Base-by-base conservation (phyloP, 2,329 filamentous ascomycete species). In the Apiospora aurea region DNA sequence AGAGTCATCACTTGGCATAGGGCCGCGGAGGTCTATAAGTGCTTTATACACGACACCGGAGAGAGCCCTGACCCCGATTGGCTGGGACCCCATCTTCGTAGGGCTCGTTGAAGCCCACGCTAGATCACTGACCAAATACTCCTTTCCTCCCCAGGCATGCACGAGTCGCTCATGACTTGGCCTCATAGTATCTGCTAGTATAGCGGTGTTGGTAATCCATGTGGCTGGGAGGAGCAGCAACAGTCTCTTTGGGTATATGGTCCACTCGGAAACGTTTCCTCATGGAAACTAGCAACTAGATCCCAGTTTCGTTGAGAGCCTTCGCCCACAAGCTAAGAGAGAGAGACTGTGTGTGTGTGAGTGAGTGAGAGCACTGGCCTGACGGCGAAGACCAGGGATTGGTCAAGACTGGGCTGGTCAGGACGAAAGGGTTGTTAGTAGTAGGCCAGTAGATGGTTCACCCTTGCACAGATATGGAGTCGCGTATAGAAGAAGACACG, bases 31-130 rank as follows among this genome's bases (percentile, higher is more conserved):
- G 10, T 16, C 18, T 64, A 41, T 64, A 41, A 41, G 18, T 64
- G 57, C 2, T 41, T 41, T 64, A 64, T 64, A 64, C 34, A 64
- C 10, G 34, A 13, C 57, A 41, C 16, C 16, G 34, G 18, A 41
- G 53, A 21, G 21, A n/a, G 18, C 8, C 8, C 57, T 64, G 53
- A 41, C 57, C 34, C 57, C 34, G 29, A 64, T 34, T 64, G 57
- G 34, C 57, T 41, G 57, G 57, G 34, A n/a, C 57, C 57, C 57
- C 57, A 64, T 64, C 18, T 38, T n/a, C 57, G 57, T 64, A 64
- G 34, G 57, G 57, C 29, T 64, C 57, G n/a, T n/a, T 41, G 34
- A 64, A 64, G 18, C 57, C 24, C 26, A 4, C 57, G 4, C 57
- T 64, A 64, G 57, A 64, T n/a, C 34, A 24, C 18, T n/a, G n/a